Percentiles rank a stretch among this genome's conserved stretches.
Conservation (phyloP, 1,284 basidiomycete genomes). For the Mycocalia duriaeana region DNA sequence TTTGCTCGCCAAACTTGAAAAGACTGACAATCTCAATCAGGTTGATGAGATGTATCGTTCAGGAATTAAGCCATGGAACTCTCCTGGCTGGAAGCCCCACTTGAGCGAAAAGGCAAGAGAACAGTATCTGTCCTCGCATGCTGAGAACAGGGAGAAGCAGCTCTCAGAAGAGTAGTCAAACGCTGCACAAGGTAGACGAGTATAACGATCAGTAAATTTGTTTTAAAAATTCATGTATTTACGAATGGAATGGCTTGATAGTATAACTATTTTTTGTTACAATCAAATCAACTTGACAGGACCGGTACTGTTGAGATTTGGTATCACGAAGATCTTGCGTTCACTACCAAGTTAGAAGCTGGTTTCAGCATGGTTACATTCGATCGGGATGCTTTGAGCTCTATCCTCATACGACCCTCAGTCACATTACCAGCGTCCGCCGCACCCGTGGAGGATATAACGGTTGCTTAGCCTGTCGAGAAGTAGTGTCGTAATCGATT, state of each 20-base stretch:
- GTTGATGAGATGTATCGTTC: slow-evolving; percentile 73
- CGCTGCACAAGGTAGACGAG: too few species aligned
- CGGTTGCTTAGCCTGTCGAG: slow-evolving; percentile 36
- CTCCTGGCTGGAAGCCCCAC: slow-evolving; percentile 53
- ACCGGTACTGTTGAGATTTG: slow-evolving; percentile 35
- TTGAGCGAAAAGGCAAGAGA: slow-evolving; percentile 33
- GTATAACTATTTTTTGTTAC: background rate
- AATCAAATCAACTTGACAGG: slow-evolving; percentile 23
- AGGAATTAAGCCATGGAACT: slow-evolving; percentile 62
- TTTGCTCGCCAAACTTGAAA: background rate
- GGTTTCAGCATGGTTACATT: slow-evolving; percentile 40
- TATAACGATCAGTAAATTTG: too few species aligned
- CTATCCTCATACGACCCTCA: slow-evolving; percentile 44
- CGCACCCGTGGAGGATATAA: slow-evolving; percentile 37
- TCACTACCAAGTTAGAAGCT: slow-evolving; percentile 28
- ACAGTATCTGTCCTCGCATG: too few species aligned
- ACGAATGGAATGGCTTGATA: too few species aligned
- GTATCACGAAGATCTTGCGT: slow-evolving; percentile 47
- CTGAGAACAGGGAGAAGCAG: slow-evolving; percentile 7
- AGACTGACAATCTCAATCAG: slow-evolving; percentile 25
- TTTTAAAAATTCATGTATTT: background rate
- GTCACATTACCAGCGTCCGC: slow-evolving; percentile 41
- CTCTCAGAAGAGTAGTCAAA: slow-evolving; percentile 1
- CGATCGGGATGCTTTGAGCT: slow-evolving; percentile 36
- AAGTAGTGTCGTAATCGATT: slow-evolving; percentile 36